Evolutionary conservation across 805 yeast genomes (phyloP).

Genomic region (Ogataea neopini): DNA sequence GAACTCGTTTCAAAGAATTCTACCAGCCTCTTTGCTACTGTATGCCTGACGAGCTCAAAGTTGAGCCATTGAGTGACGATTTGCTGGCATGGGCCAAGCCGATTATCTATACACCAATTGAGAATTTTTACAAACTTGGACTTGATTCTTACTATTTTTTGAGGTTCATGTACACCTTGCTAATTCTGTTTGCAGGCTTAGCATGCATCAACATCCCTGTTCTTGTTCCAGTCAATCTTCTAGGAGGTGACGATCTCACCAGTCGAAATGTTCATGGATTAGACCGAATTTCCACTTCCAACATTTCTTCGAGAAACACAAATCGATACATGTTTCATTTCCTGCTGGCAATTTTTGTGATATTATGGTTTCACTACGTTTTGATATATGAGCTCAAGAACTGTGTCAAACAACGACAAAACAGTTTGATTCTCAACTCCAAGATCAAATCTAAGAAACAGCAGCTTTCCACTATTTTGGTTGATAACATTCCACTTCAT

Average conservation of each 20-base stretch:
- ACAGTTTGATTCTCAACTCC: conserved; percentile 36
- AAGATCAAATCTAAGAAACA: conserved; percentile 21
- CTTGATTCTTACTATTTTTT: conserved; percentile 75
- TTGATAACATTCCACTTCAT: conserved; percentile 47
- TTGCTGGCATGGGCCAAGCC: conserved; percentile 60
- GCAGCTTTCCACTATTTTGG: conserved; percentile 35
- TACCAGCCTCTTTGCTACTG: conserved; percentile 57
- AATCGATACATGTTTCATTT: conserved; percentile 62
- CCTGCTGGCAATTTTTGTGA: conserved; percentile 52
- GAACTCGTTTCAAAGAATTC: conserved; percentile 39
- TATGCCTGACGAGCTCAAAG: conserved; percentile 42
- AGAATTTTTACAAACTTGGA: conserved; percentile 53
- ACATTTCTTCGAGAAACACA: conserved; percentile 56
- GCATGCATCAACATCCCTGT: conserved; percentile 58
- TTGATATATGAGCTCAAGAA: conserved; percentile 56
- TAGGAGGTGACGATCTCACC: conserved; percentile 35
- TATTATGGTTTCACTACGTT: conserved; percentile 56
- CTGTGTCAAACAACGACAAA: conserved; percentile 50
- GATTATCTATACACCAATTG: conserved; percentile 37
- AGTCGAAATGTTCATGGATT: conserved; percentile 43
- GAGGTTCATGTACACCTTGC: conserved; percentile 55
- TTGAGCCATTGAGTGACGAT: conserved; percentile 41
- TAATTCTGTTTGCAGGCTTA: conserved; percentile 51
- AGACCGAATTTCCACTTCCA: conserved; percentile 71
- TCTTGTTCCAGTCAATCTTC: conserved; percentile 62